phyloP scores from a whole-genome alignment of 2,329 filamentous ascomycete genomes.

The Beauveria australis region DNA sequence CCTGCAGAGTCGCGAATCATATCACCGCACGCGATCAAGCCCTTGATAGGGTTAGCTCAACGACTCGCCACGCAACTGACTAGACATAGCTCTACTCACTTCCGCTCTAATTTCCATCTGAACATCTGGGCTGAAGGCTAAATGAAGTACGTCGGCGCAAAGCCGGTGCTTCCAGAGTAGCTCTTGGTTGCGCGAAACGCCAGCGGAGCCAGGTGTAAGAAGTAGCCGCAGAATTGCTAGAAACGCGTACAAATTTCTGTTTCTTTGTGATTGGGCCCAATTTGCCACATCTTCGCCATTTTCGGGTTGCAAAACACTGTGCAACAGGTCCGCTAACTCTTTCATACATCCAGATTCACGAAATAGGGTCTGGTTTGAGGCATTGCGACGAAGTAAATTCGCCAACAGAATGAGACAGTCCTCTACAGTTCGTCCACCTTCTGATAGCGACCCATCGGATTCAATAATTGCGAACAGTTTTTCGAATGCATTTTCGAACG shows the following conservation, averaged over 20 bases:
- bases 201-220: conserved; percentile 68
- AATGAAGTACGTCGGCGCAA: conserved; percentile 68
- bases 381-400: conserved; percentile 78
- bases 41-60: conserved; percentile 29
- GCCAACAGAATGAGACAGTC: conserved; percentile 87
- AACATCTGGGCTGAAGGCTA: conserved; percentile 69
- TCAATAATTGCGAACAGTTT: conserved; percentile 75
- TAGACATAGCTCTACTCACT: conserved; percentile 35
- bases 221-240: conserved; percentile 83
- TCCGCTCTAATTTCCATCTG: conserved; percentile 75
- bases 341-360: conserved; percentile 79
- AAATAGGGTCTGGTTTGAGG: conserved; percentile 89
- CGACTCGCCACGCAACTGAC: conserved; percentile 4
- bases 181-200: conserved; percentile 74
- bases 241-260: conserved; percentile 87
- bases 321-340: conserved; percentile 62
- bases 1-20: conserved; percentile 72
- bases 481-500: conserved; percentile 90
- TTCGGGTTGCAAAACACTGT: conserved; percentile 45
- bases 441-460: conserved; percentile 68
- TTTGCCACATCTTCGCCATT: conserved; percentile 54
- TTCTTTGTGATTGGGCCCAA: conserved; percentile 70
- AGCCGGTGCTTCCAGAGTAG: conserved; percentile 80
- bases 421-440: conserved; percentile 82
- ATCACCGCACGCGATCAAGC: conserved; percentile 77